phyloP scores from a whole-genome alignment of 2,329 filamentous ascomycete genomes.

The Stromatinia cepivora region DNA sequence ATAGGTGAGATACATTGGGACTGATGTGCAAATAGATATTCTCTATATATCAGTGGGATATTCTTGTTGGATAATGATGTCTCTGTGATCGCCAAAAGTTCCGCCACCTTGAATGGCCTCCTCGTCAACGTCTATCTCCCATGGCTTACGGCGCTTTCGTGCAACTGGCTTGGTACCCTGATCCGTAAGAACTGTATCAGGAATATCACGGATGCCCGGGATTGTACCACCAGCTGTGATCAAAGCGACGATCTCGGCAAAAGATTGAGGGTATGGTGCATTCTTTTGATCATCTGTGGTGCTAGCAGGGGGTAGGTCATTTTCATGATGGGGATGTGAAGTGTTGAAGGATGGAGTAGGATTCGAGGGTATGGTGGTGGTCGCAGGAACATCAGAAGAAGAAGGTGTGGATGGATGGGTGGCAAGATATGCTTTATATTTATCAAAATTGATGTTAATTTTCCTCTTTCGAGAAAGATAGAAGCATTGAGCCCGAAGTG shows the following conservation, averaged over 20 bases:
- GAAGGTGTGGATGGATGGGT: conserved; percentile 24
- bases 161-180: conserved; percentile 52
- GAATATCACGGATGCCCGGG: conserved; percentile 84
- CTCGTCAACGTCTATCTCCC: conserved; percentile 64
- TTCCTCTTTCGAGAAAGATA: conserved; percentile 57
- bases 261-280: conserved; percentile 77
- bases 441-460: conserved; percentile 61
- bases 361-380: background rate
- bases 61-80: conserved; percentile 22
- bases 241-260: conserved; percentile 82
- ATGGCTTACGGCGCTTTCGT: conserved; percentile 62
- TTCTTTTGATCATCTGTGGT: conserved; percentile 41
- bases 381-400: conserved; percentile 20
- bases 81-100: conserved; percentile 25
- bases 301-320: conserved; percentile 19
- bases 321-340: conserved; percentile 20
- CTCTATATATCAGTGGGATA: conserved; percentile 8
- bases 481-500: conserved; percentile 67
- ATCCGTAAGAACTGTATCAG: conserved; percentile 72
- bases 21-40: background rate
- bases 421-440: conserved; percentile 64
- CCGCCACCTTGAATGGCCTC: conserved; percentile 33
- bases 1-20: background rate
- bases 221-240: conserved; percentile 81
- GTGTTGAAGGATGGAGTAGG: background rate